Conservation (phyloP, 2,329 filamentous ascomycete species). For the Talaromyces sp. region DNA sequence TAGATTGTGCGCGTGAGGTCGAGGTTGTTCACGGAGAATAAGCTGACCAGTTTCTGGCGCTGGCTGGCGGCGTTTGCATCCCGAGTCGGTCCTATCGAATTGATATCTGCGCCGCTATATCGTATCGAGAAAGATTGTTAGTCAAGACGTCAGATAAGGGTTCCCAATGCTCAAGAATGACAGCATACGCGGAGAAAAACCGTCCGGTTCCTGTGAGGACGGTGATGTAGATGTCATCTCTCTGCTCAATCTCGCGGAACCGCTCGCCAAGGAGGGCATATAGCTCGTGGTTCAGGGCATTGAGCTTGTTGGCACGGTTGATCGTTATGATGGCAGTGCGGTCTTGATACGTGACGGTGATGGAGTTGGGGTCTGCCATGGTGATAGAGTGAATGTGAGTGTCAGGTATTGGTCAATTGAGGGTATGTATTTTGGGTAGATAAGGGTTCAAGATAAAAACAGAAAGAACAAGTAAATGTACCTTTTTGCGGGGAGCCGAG, state of each 20-base stretch:
- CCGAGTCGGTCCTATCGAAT: conserved; percentile 22
- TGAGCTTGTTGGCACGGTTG: conserved; percentile 79
- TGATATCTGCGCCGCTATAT: conserved; percentile 9
- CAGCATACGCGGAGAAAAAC: conserved; percentile 74
- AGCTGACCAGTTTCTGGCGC: conserved; percentile 57
- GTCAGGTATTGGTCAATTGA: neutral
- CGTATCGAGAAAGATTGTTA: neutral
- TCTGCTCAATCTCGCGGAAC: conserved; percentile 69
- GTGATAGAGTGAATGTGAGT: neutral
- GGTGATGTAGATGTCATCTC: conserved; percentile 77
- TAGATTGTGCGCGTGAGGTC: conserved; percentile 88
- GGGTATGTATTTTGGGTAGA: neutral
- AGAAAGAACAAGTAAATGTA: neutral
- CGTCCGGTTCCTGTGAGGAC: conserved; percentile 74
- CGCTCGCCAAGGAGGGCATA: conserved; percentile 73
- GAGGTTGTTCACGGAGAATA: conserved; percentile 79
- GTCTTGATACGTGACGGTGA: conserved; percentile 59
- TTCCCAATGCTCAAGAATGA: neutral
- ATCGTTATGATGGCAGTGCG: conserved; percentile 80
- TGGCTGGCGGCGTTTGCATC: conserved; percentile 19
- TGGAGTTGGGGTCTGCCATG: conserved; percentile 34
- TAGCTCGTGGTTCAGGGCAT: conserved; percentile 63
- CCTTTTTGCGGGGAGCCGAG: neutral
- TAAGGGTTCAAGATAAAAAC: neutral
- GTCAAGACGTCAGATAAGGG: neutral